Evolutionary conservation across 257 asterid species (phyloP).

Genomic region (Paraleonurus japonicus): DNA sequence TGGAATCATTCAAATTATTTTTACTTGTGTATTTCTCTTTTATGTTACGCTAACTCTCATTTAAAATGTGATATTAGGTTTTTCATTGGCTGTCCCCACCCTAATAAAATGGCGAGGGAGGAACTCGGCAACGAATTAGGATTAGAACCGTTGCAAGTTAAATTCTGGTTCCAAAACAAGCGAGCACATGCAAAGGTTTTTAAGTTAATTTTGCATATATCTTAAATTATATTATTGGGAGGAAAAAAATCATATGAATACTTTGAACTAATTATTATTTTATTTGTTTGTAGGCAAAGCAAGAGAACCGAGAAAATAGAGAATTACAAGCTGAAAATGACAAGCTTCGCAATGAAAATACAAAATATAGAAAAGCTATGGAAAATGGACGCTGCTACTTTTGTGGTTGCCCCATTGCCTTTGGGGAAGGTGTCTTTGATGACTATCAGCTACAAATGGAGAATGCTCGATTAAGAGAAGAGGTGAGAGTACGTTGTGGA

Average conservation of each 20-base stretch:
- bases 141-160: conserved; percentile 35
- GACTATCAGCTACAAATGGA: too few relatives aligned
- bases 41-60: neutral
- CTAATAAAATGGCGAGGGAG: conserved; percentile 22
- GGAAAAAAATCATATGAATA: neutral
- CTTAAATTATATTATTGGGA: too few relatives aligned
- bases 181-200: conserved; percentile 36
- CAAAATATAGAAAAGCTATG: conserved; percentile 28
- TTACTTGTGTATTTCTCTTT: neutral
- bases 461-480: too few relatives aligned
- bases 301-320: conserved; percentile 18
- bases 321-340: conserved; percentile 25
- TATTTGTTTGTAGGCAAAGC: conserved; percentile 12
- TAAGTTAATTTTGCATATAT: neutral
- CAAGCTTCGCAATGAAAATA: conserved; percentile 25
- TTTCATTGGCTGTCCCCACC: conserved; percentile 33
- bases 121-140: conserved; percentile 26
- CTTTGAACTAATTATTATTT: neutral
- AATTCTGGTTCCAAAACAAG: conserved; percentile 48
- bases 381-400: conserved; percentile 27
- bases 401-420: conserved; percentile 29
- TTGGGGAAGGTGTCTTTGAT: conserved; percentile 20
- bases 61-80: conserved; percentile 17
- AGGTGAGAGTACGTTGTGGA: too few relatives aligned
- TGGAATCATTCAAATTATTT: too few relatives aligned